A percentile compares a stretch with the other conserved stretches of the same genome.
Conservation (phyloP, 164 flowering plant genomes). For the Nymphaea thermarum region DNA sequence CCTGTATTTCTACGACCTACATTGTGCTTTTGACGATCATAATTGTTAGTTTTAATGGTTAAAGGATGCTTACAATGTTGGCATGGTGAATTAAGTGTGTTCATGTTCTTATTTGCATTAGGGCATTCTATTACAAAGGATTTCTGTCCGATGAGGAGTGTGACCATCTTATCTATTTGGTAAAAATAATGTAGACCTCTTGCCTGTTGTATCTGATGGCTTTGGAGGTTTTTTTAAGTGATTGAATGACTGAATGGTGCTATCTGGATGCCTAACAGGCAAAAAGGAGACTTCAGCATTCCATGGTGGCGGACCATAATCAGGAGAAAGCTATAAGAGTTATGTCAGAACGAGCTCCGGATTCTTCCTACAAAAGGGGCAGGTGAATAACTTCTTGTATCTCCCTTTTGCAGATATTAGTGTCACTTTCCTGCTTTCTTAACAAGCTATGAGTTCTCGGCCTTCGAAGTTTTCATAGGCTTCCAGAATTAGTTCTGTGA, state of each 20-base stretch:
- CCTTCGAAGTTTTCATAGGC: too few relatives aligned
- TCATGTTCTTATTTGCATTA: slow-evolving; percentile 10
- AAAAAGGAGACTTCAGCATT: slow-evolving; percentile 62
- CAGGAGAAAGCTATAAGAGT: slow-evolving; percentile 75
- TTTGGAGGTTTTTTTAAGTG: neutral
- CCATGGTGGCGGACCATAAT: slow-evolving; percentile 90
- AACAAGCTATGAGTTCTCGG: too few relatives aligned
- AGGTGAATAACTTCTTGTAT: slow-evolving; percentile 24
- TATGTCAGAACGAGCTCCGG: slow-evolving; percentile 91
- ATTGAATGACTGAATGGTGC: neutral
- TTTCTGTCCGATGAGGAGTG: slow-evolving; percentile 73
- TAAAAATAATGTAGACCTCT: neutral
- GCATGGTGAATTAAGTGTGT: neutral
- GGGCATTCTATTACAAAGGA: slow-evolving; percentile 65
- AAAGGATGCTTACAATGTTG: neutral
- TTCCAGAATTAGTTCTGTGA: too few relatives aligned
- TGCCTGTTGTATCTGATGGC: neutral
- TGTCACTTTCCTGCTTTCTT: neutral
- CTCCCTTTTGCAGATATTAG: neutral
- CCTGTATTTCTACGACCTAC: neutral
- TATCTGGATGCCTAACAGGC: slow-evolving; percentile 20
- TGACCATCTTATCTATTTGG: slow-evolving; percentile 66
- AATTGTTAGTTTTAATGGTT: neutral
- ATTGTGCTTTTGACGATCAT: neutral
- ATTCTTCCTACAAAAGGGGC: slow-evolving; percentile 63